Evolutionary conservation across 257 asterid genomes (phyloP).

Genomic region (Plantago elongata): DNA sequence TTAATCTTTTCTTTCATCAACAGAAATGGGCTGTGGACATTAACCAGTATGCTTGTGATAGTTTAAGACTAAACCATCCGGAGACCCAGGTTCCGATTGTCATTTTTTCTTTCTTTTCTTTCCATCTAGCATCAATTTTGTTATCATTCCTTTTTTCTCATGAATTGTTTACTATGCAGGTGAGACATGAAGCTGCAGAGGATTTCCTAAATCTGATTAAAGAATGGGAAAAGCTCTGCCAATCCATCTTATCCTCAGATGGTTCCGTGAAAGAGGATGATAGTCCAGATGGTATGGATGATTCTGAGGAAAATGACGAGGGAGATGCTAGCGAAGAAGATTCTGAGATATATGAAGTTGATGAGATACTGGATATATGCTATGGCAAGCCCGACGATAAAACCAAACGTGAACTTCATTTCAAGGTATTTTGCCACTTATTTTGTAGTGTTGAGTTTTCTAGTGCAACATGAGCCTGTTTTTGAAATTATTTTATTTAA

Average conservation of each 20-base stretch:
- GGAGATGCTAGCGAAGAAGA: slow-evolving; percentile 25
- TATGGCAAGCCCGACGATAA: slow-evolving; percentile 50
- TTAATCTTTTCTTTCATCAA: not conserved
- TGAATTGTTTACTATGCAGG: slow-evolving; percentile 31
- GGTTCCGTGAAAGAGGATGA: slow-evolving; percentile 18
- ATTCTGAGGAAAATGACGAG: slow-evolving; percentile 22
- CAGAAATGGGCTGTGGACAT: slow-evolving; percentile 96
- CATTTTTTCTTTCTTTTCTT: not conserved
- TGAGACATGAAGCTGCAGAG: slow-evolving; percentile 57
- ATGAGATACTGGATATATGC: slow-evolving; percentile 41
- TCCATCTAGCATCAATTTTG: not conserved
- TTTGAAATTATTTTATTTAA: too few species aligned
- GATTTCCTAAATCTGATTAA: slow-evolving; percentile 43
- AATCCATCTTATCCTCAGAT: slow-evolving; percentile 28
- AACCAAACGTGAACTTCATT: slow-evolving; percentile 32
- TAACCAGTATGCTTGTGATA: slow-evolving; percentile 59
- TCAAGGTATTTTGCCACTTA: slow-evolving; percentile 43
- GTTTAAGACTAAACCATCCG: slow-evolving; percentile 65
- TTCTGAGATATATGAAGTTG: slow-evolving; percentile 54
- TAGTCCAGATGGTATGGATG: not conserved
- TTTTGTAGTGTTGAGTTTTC: not conserved
- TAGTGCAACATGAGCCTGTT: not conserved
- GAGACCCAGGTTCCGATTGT: slow-evolving; percentile 56
- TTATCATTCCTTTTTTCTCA: not conserved
- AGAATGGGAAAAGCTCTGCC: slow-evolving; percentile 74